phyloP scores from a whole-genome alignment of 495 filamentous ascomycete genomes.

The Penicillium bialowiezense region DNA sequence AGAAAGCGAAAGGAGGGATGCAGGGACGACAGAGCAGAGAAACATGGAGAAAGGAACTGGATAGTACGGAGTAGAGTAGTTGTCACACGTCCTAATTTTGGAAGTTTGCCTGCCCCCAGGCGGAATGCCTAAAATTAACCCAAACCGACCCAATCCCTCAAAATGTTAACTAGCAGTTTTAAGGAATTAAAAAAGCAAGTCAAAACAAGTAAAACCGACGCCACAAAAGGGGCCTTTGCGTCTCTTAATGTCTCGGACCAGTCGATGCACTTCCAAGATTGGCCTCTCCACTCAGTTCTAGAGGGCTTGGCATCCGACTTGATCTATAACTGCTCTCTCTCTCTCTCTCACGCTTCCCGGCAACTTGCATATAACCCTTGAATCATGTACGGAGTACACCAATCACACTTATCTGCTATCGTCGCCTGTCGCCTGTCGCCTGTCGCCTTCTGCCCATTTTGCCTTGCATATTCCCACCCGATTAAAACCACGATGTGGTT shows the following conservation, averaged over 20 bases:
- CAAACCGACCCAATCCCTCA: too few species aligned
- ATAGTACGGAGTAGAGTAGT: too few species aligned
- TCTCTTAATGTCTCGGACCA: neutral
- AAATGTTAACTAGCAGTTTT: too few species aligned
- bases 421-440: neutral
- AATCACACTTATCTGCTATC: too few species aligned
- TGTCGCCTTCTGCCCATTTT: neutral
- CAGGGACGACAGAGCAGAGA: neutral
- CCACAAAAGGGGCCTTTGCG: neutral
- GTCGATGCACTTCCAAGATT: neutral
- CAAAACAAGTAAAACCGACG: neutral
- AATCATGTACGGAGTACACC: too few species aligned
- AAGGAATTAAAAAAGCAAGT: neutral
- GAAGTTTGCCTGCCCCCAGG: neutral
- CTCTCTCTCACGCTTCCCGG: neutral
- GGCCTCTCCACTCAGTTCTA: constrained; percentile 4
- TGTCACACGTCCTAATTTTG: neutral
- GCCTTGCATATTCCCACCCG: neutral
- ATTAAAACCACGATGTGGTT: neutral
- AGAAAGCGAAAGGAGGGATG: neutral
- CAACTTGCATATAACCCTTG: constrained; percentile 1
- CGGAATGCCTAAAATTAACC: neutral
- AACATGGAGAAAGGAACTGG: neutral
- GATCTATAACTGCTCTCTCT: neutral
- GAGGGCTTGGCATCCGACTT: constrained; percentile 6